These are phyloP conservation scores for Clarireedia homoeocarpa DNA, from an alignment of 2,329 filamentous ascomycete species.

Conservation along the genomic window DNA sequence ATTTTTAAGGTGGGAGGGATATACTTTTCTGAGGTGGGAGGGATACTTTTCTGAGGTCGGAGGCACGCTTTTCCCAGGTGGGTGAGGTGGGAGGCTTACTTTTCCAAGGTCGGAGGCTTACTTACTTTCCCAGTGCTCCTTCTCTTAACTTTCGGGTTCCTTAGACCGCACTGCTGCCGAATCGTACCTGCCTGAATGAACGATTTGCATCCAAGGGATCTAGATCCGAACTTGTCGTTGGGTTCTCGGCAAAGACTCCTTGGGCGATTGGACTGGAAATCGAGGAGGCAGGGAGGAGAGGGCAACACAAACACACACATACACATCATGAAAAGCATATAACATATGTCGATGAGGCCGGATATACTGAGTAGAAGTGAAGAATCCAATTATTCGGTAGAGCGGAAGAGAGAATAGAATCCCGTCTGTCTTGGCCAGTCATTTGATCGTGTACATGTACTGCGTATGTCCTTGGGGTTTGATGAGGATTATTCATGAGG, in stretches of 20 bases:
- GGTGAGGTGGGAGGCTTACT: too few species aligned
- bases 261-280: neutral
- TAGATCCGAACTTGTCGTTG: slow-evolving; percentile 6
- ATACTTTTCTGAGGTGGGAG: neutral
- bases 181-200: slow-evolving; percentile 4
- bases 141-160: neutral
- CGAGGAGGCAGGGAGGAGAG: neutral
- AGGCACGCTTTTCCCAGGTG: too few species aligned
- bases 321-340: neutral
- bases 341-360: too few species aligned
- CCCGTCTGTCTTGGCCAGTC: neutral
- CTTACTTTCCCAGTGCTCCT: neutral
- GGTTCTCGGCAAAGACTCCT: neutral
- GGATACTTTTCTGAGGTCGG: too few species aligned
- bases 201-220: slow-evolving; percentile 8
- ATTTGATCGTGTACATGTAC: neutral
- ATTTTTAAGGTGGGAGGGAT: neutral
- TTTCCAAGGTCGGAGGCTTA: too few species aligned
- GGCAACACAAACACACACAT: neutral
- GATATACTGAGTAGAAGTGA: too few species aligned
- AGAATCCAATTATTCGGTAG: too few species aligned
- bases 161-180: slow-evolving; percentile 3
- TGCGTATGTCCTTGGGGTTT: too few species aligned
- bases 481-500: neutral
- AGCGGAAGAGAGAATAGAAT: too few species aligned